Base-by-base conservation (phyloP, 148 eudicot genomes). In the Rhododendron ovatum region DNA sequence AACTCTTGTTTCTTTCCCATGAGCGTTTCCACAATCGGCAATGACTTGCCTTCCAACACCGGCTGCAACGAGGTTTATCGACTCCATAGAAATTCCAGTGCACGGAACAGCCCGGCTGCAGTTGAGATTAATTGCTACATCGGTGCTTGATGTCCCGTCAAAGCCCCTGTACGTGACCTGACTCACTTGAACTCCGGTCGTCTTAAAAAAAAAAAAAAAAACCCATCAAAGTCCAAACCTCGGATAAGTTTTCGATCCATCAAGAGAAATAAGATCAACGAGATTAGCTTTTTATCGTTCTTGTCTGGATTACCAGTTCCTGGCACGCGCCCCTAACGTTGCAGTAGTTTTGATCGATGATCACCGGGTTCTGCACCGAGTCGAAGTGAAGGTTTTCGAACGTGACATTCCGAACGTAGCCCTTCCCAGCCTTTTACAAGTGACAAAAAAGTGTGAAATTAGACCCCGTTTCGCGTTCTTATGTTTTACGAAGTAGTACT, bases 321-420 rank as follows among this genome's bases (percentile, higher is more conserved):
- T 82, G 20, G 86, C 91, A 90, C 13, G 89, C 75, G 2, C 88
- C 83, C 12, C 71, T 84, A 67, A 78, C 80, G 14, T 85, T 26
- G 57, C 95, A 91, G 82, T 92, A 94, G 50, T 90, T 87, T 55
- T 94, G 96, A 86, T 94, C 96, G 30, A 94, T 94, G 80, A 92
- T 88, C 48, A 94, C 86, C 7, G 95, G 95, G 51, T 92, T 90
- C 65, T 88, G 65, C 73, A 91, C 94, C 0, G 86, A 59, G 74
- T 87, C 76, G 41, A 94, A 91, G 78, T 28, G 57, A 10, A 94
- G 75, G 77, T 91, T 86, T 83, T 91, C 90, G 59, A 89, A 94
- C 17, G 59, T 84, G 71, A 94, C 90, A 39, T 91, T 88, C 33
- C 87, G 88, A 17, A 92, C 88, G 83, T 65, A 85, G 78, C 95